Evolutionary conservation across 352 stramenopile species (phyloP).

Genomic region (Peronospora farinosa): DNA sequence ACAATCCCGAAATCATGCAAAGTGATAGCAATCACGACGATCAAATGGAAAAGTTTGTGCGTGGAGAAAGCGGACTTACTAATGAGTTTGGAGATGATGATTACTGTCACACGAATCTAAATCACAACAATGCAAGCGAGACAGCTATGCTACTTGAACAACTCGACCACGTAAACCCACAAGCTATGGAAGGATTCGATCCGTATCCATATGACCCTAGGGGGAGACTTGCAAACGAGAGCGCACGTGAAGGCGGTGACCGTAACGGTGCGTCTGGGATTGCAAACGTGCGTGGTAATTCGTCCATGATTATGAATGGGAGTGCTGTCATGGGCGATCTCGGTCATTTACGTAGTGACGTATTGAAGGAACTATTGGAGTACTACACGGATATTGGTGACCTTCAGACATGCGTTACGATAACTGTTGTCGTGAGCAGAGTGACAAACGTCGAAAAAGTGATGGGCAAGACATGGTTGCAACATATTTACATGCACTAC

Average conservation of each 20-base stretch:
- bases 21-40: constrained; percentile 14
- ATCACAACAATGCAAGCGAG: constrained; percentile 44
- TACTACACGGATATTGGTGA: constrained; percentile 85
- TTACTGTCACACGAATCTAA: constrained; percentile 18
- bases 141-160: constrained; percentile 77
- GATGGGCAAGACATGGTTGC: constrained; percentile 81
- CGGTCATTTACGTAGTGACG: constrained; percentile 54
- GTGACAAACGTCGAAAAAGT: constrained; percentile 72
- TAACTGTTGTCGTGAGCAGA: constrained; percentile 66
- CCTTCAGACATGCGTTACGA: constrained; percentile 75
- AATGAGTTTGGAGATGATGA: constrained; percentile 20
- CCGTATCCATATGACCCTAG: constrained; percentile 70
- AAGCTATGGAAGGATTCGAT: constrained; percentile 83
- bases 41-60: constrained; percentile 10
- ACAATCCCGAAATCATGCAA: constrained; percentile 10
- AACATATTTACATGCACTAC: constrained; percentile 89
- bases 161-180: constrained; percentile 80
- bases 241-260: constrained; percentile 28
- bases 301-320: constrained; percentile 64
- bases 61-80: constrained; percentile 11
- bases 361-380: constrained; percentile 84
- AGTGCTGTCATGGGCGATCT: constrained; percentile 74
- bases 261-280: constrained; percentile 24
- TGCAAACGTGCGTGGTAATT: constrained; percentile 29
- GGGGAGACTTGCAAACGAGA: constrained; percentile 22